Evolutionary conservation across 129 eudicot species (phyloP), one percentile per base, ranked within the genome.

Genomic region (Ambrosia artemisiifolia): DNA sequence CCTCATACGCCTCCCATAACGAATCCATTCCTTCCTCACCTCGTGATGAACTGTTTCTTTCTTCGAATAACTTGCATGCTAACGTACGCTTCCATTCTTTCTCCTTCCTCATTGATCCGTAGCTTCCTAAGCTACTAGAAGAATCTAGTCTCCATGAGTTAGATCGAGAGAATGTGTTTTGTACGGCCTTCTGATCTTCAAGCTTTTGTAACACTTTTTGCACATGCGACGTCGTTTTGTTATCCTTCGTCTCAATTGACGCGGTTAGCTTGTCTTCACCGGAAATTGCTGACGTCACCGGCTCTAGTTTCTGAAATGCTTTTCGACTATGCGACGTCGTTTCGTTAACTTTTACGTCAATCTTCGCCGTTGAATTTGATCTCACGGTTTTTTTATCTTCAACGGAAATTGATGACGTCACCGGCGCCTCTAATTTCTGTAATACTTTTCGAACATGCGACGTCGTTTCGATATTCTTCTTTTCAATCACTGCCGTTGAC

Each of bases 41-140:
- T 6, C 86, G 88, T 20, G 43, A 85, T 4, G 61, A 80, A 51
- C 81, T 87, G 65, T 86, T 95, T 8, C 88, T 12, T 65, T 84
- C 88, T 71, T 84, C 88, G 18, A 86, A 95, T 11, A 95, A 77
- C 62, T 95, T 95, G 77, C 99, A 86, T 9, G 97, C 99, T 32
- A 95, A 74, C 4, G 99, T 95, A 63, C 99, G 77, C 66, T 81
- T 88, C 97, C 97, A 95, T 67, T 95, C 99, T 43, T 78, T 95
- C 63, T 90, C 96, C 80, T 86, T 95, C 74, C 96, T 88, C 97
- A 95, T 87, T 4, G 98, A 93, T 50, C 98, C 95, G 11, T 85
- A 85, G 63, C 85, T 82, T 43, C 89, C 88, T n/a, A 85, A 69
- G 47, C 83, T 76, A 3, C 57, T 75, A 0, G 36, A 51, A 0